Base-by-base conservation (phyloP, 225 moss, liverwort and hornwort genomes). In the Sphagnum tenellum region DNA sequence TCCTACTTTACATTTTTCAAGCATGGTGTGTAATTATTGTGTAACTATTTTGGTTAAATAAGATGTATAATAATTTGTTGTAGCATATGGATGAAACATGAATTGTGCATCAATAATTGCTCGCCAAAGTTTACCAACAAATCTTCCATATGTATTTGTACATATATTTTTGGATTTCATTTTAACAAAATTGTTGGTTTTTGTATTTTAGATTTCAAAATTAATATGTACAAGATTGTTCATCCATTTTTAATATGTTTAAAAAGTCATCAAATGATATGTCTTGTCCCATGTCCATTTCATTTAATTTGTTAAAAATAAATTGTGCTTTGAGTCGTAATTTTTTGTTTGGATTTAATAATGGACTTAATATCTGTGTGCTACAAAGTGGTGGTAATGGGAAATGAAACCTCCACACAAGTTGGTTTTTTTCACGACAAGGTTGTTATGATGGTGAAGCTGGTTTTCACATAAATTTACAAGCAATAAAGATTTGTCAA, bases 31-130 rank as follows among this genome's bases (percentile, higher is more conserved):
- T 3, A 63, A 4, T 51, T 64, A 44, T 6, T 45, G 51, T 44
- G 64, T 64, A 4, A 64, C 64, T 52, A 51, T 12, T 51, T 64
- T 64, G 51, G 44, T 64, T 45, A 64, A 0, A 64, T 64, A 64
- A 14, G 52, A 64, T 44, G 64, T 66, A 52, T 45, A 56, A 52
- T 66, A 66, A 4, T 2, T 56, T 12, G 56, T 11, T 66, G 45
- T 11, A 1, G 1, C 51, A 29, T 13, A 65, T 50, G 51, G 51
- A 65, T 65, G n/a, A 2, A 65, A 14, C 2, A 65, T 56, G 51
- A 46, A 66, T 46, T 66, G 55, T 8, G 11, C n/a, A 4, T 66
- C 44, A 2, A 2, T 55, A 66, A 56, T 66, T 56, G 55, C 56
- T 8, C 7, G 46, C 12, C 46, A 56, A 3, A 11, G 45, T 6